A percentile compares a stretch with the other conserved stretches of the same genome.
Evolutionary conservation across 2,329 filamentous ascomycete species (phyloP).

Genomic region (Talaromyces sp.): DNA sequence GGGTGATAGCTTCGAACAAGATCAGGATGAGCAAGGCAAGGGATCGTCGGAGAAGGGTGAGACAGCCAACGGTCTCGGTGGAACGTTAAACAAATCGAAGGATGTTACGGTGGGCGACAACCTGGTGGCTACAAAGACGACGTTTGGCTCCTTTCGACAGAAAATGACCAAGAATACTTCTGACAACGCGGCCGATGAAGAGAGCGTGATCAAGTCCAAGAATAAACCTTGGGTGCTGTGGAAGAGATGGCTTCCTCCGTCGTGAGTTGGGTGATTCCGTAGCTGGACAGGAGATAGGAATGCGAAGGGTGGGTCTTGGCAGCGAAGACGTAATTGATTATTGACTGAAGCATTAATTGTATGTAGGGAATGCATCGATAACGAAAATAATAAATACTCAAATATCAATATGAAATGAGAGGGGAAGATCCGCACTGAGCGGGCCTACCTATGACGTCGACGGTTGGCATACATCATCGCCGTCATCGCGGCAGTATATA

Average conservation of each 20-base stretch:
- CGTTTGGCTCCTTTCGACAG: conserved; percentile 8
- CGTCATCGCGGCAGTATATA: conserved; percentile 1
- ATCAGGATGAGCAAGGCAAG: conserved; percentile 5
- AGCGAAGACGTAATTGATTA: conserved; percentile 6
- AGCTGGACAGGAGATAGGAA: neutral
- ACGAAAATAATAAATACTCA: neutral
- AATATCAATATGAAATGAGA: no score
- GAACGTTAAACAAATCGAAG: neutral
- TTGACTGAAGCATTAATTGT: no score
- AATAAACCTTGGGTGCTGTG: conserved; percentile 7
- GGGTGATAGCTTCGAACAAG: conserved; percentile 14
- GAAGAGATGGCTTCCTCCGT: conserved; percentile 15
- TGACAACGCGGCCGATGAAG: neutral
- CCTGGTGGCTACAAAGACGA: conserved; percentile 1
- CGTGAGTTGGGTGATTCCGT: conserved; percentile 5
- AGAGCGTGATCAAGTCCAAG: conserved; percentile 5
- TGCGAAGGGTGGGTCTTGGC: neutral
- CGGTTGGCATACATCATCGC: conserved; percentile 13
- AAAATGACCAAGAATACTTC: neutral
- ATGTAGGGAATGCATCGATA: no score
- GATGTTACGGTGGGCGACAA: neutral
- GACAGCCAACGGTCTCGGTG: neutral
- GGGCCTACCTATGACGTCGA: conserved; percentile 18
- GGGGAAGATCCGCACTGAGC: conserved; percentile 13
- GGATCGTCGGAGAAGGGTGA: neutral